These are phyloP conservation scores for Hirsutella rhossiliensis DNA, from an alignment of 2,329 filamentous ascomycete species.

Conservation along the genomic window DNA sequence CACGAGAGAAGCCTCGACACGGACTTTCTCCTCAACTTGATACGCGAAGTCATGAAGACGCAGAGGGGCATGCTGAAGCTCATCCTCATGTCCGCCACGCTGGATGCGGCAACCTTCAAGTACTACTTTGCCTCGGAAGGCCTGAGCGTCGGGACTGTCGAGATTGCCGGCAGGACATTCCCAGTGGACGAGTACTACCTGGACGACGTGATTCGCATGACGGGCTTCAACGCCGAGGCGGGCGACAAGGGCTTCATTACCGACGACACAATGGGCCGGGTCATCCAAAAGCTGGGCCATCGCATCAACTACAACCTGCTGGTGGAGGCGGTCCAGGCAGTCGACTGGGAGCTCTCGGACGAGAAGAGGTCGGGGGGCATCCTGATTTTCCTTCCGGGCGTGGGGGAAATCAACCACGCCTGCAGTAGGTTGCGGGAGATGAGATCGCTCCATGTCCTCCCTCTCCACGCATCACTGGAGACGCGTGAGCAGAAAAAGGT, in stretches of 20 bases:
- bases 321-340: slow-evolving; percentile 64
- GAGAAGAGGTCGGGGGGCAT: slow-evolving; percentile 66
- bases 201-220: slow-evolving; percentile 74
- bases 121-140: slow-evolving; percentile 66
- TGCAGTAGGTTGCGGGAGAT: slow-evolving; percentile 56
- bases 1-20: slow-evolving; percentile 93
- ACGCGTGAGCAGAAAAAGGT: slow-evolving; percentile 81
- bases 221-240: slow-evolving; percentile 51
- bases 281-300: slow-evolving; percentile 61
- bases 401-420: slow-evolving; percentile 79
- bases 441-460: slow-evolving; percentile 59
- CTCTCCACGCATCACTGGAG: slow-evolving; percentile 83
- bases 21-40: slow-evolving; percentile 79
- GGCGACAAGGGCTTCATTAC: slow-evolving; percentile 31
- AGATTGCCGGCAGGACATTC: slow-evolving; percentile 81
- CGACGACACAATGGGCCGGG: slow-evolving; percentile 51
- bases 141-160: slow-evolving; percentile 61
- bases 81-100: slow-evolving; percentile 90
- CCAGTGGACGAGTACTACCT: slow-evolving; percentile 85
- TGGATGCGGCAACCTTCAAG: slow-evolving; percentile 78
- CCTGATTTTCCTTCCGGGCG: slow-evolving; percentile 88
- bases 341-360: slow-evolving; percentile 61
- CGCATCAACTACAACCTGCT: slow-evolving; percentile 89
- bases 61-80: slow-evolving; percentile 75
- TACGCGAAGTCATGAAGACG: slow-evolving; percentile 67